Evolutionary conservation across 108 stramenopile species (phyloP), one percentile per base, ranked within the genome.

Genomic region (Nannochloropsis oceanica): DNA sequence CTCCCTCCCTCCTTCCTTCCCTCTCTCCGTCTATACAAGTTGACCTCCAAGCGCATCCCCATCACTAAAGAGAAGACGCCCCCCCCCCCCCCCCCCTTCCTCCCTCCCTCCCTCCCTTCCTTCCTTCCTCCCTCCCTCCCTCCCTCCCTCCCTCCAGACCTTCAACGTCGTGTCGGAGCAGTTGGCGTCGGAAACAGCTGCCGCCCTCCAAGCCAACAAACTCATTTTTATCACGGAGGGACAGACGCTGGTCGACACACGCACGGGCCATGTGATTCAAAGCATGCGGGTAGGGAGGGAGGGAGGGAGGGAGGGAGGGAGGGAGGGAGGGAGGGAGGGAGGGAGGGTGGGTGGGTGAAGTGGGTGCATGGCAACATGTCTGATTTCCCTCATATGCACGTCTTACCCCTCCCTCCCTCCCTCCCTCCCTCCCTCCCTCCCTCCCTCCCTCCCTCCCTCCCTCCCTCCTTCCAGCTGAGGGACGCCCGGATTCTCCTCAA

Each of bases 191-290:
- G n/a, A n/a, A n/a, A n/a, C n/a, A n/a, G n/a, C n/a, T n/a, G n/a
- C n/a, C 82, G 91, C 90, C 42, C 91, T 92, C 10, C 88, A 14
- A 86, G 85, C 42, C 89, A 44, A 8, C 81, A 79, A 84, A 83
- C 34, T 44, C 88, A 90, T 82, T 89, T 42, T 34, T 83, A 25
- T 84, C 85, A 50, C 13, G 46, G 46, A 14, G 46, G 14, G 46
- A n/a, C 13, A 14, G 12, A 50, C 46, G 46, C 46, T 50, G 46
- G 13, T 12, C 12, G 46, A 14, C 13, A 14, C 13, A 50, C 13
- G 46, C 13, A 14, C 46, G 14, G 14, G 46, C 13, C 13, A 50
- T 13, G 14, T 13, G 14, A 50, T 50, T 50, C 14, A 13, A 14
- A 50, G 46, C 13, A 50, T 50, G 46, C 13, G 46, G 14, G 46